Evolutionary conservation across 164 flowering plant genomes (phyloP).

Genomic region (Umbellularia californica): DNA sequence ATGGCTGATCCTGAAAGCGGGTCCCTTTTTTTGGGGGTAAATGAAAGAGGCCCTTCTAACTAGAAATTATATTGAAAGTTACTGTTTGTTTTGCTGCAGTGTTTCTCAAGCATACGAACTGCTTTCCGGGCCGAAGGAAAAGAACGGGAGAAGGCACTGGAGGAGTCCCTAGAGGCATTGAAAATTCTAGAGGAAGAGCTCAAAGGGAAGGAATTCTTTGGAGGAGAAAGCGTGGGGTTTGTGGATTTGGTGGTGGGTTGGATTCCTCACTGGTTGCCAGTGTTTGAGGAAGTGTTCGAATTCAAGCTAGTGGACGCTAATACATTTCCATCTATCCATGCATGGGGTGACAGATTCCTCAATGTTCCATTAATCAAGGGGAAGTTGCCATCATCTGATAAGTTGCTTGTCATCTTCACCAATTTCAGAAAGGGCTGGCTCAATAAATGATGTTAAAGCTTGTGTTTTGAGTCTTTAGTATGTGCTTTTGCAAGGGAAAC

Average conservation of each 20-base stretch:
- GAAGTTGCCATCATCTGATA: slow-evolving; percentile 2
- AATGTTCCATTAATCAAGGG: not conserved
- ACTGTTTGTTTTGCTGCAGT: too few species aligned
- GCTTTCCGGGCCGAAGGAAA: not conserved
- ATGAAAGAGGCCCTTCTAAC: too few species aligned
- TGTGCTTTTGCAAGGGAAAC: too few species aligned
- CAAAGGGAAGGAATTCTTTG: slow-evolving; percentile 2
- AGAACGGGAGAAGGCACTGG: slow-evolving; percentile 19
- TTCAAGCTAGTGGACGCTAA: not conserved
- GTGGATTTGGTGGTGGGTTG: slow-evolving; percentile 6
- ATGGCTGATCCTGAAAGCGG: too few species aligned
- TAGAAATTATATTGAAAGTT: too few species aligned
- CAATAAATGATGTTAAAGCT: too few species aligned
- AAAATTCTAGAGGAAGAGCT: slow-evolving; percentile 24
- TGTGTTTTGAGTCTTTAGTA: too few species aligned
- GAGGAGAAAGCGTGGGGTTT: slow-evolving; percentile 1
- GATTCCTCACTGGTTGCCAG: slow-evolving; percentile 2
- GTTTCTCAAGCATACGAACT: too few species aligned
- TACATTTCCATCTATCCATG: not conserved
- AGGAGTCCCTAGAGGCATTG: slow-evolving; percentile 19
- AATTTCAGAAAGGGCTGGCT: too few species aligned
- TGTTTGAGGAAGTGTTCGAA: not conserved
- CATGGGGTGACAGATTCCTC: not conserved
- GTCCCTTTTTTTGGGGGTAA: too few species aligned
- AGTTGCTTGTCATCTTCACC: not conserved